Evolutionary conservation across 345 rosid species (phyloP), one percentile per base, ranked within the genome.

Genomic region (Populus pruinosa): DNA sequence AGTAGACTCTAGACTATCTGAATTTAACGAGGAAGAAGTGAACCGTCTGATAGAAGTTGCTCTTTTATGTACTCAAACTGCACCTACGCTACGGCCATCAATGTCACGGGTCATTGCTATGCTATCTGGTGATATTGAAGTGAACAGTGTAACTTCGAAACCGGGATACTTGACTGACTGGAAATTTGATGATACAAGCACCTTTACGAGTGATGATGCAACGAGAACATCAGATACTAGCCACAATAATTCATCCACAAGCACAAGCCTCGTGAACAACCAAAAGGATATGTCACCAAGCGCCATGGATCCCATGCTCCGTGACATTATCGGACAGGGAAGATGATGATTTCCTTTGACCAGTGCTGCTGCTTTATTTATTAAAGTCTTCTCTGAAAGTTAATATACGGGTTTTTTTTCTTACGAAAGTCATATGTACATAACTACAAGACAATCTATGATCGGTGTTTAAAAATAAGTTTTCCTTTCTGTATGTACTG

Each of bases 51-150:
- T 86, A 43, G 84, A 85, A 73, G 79, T 91, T n/a, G 92, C 89
- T 73, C 87, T 93, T 70, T 27, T 89, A 71, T 89, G 96, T 81
- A 77, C 96, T 49, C 96, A 89, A 27, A 74, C 94, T 36, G 79
- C 94, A 56, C 90, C 89, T 47, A n/a, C 29, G 12, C 75, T 78
- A 31, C 78, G 96, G 72, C 94, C 94, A 70, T 61, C 88, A 20
- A 89, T 91, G 92, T 91, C 96, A 4, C 85, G 90, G 8, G 92
- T 88, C 1, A 83, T 89, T 43, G 88, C 89, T 10, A 89, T 93
- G 98, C 81, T 93, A 14, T 83, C 87, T 0, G 93, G 92, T 72
- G 98, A 93, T 79, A 79, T 82, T n/a, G 93, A 89, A 81, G 90
- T 91, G 18, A 80, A 83, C 67, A 69, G 73, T 35, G 84, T 81